Base-by-base conservation (phyloP, 2,329 filamentous ascomycete species). In the Alternaria alternata region DNA sequence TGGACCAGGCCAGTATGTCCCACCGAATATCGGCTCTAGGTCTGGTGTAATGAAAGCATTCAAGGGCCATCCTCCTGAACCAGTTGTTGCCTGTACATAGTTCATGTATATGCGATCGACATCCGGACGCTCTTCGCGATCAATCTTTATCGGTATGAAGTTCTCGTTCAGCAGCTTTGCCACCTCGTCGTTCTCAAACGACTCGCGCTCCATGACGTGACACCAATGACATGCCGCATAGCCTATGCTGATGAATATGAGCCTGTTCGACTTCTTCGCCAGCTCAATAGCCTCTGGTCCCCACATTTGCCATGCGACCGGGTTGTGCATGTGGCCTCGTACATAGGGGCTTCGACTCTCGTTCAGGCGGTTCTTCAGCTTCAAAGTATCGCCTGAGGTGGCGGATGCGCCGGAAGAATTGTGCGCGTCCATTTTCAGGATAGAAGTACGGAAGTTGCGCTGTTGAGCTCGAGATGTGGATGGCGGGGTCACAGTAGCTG, bases 61-160 rank as follows among this genome's bases (percentile, higher is more conserved):
- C 62, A 98, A 81, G 1, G 95, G 95, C 94, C 95, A 98, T 39
- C 95, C 95, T 9, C 93, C 94, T 2, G 88, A 90, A 20, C 91
- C 93, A 59, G 91, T 96, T 11, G 95, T 94, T 1, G 94, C 94
- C 77, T 97, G 93, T 41, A 97, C 90, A 78, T 97, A 99, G 81
- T 97, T 97, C 93, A 97, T 97, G 78, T 98, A 98, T 66, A 98
- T 94, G 63, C 91, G 89, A 75, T 99, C 95, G 65, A 98, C 88
- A 75, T 98, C 94, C 8, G 94, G 94, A 26, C 94, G 89, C 79
- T 97, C 93, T 79, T 99, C 95, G 61, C 94, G 88, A 79, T 99
- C 95, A 72, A 98, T 87, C 70, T 97, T 91, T 76, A 98, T 89
- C 4, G 95, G 94, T 44, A 99, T 88, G 78, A 98, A 99, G 58